Conservation (phyloP, 2,329 filamentous ascomycete species). For the Penicillium sp. region DNA sequence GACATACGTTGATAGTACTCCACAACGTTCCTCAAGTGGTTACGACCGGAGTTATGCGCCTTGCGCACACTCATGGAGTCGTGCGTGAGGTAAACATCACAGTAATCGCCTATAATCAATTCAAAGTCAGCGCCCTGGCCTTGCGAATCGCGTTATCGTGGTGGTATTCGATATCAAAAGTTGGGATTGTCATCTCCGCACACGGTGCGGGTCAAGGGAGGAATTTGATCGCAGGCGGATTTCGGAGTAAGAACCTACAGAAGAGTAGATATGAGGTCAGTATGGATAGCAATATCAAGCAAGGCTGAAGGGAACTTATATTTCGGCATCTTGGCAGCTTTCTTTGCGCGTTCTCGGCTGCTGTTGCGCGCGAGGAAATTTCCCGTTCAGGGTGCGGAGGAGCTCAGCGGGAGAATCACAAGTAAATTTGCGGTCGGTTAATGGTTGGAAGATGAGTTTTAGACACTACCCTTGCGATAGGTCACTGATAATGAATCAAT, state of each 20-base stretch:
- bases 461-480: constrained; percentile 2
- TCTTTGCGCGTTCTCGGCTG: constrained; percentile 17
- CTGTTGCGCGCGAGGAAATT: constrained; percentile 22
- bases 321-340: constrained; percentile 71
- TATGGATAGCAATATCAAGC: constrained; percentile 7
- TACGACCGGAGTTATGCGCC: constrained; percentile 94
- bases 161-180: background rate
- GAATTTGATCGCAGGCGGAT: background rate
- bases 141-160: background rate
- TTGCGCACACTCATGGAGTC: constrained; percentile 99
- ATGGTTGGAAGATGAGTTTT: background rate
- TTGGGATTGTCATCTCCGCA: background rate
- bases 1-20: constrained; percentile 90
- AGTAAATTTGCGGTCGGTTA: background rate
- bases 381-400: constrained; percentile 10
- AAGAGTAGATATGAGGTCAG: constrained; percentile 63
- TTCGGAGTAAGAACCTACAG: constrained; percentile 52
- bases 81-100: constrained; percentile 99
- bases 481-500: background rate
- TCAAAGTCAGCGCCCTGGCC: constrained; percentile 8
- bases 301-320: constrained; percentile 60
- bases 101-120: constrained; percentile 72
- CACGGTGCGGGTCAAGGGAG: background rate
- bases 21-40: constrained; percentile 95
- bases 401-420: background rate